Evolutionary conservation across 1,139 yeast genomes (phyloP), one percentile per base, ranked within the genome.

Genomic region (Hansenula lynferdii): DNA sequence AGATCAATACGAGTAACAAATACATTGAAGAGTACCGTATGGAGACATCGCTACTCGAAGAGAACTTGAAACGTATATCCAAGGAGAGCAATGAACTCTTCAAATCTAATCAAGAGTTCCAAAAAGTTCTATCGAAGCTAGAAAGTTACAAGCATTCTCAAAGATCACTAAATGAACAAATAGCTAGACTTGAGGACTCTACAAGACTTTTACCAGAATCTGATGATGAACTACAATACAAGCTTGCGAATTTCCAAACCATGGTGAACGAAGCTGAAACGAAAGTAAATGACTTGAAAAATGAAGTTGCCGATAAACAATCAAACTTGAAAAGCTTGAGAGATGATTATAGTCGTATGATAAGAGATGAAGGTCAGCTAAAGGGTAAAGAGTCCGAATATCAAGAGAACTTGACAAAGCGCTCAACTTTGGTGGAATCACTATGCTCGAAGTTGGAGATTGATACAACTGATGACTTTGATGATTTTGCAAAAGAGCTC

Each of bases 21-120:
- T 65, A 72, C 28, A 72, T 81, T 3, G 72, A 70, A 2, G 45
- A 45, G 1, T 76, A 71, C 45, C 66, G 71, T 18, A 58, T 53
- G 6, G 79, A 80, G 37, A 78, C 85, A 10, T 68, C 67, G 1
- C 57, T 54, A 1, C 58, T 84, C 11, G 75, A 78, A 29, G 43
- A 48, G 16, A 64, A 76, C 39, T 71, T 90, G 40, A 71, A 72
- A 14, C 56, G 58, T 5, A 69, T 80, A 5, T 81, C 83, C 24
- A 60, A 61, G 23, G 76, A 83, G 46, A 75, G 89, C 2, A 82
- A 84, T 36, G 60, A 59, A 11, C 64, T 90, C 8, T 87, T 89
- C 59, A 77, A 77, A 34, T 72, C 87, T 1, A 85, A 87, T 55
- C 96, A 87, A 58, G 83, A 80, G 43, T 89, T 85, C 53, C 96